A percentile compares a stretch with the other conserved stretches of the same genome.
These are phyloP conservation scores for Mycena maculata DNA, from an alignment of 768 basidiomycete species.

Conservation along the genomic window DNA sequence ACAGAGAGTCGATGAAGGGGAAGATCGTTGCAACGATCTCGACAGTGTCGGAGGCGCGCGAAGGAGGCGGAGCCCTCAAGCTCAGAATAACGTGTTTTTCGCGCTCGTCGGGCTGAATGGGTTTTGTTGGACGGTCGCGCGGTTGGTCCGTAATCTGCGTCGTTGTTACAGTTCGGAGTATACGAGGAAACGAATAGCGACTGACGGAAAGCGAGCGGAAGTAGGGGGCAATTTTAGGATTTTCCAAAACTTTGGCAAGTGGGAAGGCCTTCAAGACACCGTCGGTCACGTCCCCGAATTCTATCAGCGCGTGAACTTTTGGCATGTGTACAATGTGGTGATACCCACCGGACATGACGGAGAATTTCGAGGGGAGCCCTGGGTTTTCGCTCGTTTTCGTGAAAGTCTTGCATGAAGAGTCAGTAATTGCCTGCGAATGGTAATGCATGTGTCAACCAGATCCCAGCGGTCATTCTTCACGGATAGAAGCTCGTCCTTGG, in stretches of 20 bases:
- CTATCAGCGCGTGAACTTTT: conserved; percentile 48
- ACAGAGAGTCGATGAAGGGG: conserved; percentile 77
- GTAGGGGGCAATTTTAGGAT: conserved; percentile 74
- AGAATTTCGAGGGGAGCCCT: conserved; percentile 67
- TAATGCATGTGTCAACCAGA: conserved; percentile 63
- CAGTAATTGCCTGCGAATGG: background rate
- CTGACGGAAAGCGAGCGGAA: conserved; percentile 88
- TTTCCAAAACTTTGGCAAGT: conserved; percentile 68
- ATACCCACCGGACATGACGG: conserved; percentile 78
- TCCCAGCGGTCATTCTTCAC: conserved; percentile 87
- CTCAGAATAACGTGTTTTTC: conserved; percentile 83
- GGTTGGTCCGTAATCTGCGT: conserved; percentile 87
- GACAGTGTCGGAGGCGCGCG: conserved; percentile 60
- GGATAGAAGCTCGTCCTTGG: conserved; percentile 79
- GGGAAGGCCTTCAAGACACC: conserved; percentile 73
- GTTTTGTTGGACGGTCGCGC: conserved; percentile 68
- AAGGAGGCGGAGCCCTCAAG: conserved; percentile 64
- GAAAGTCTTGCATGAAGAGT: conserved; percentile 70
- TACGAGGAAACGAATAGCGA: conserved; percentile 31
- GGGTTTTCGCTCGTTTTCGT: conserved; percentile 79
- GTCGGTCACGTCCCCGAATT: conserved; percentile 89
- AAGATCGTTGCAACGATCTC: conserved; percentile 77
- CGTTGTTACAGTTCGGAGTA: conserved; percentile 16
- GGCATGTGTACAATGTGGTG: background rate
- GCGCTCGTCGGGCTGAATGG: conserved; percentile 61